These are phyloP conservation scores for Venturia asperata DNA, from an alignment of 2,329 filamentous ascomycete genomes.

Conservation along the genomic window DNA sequence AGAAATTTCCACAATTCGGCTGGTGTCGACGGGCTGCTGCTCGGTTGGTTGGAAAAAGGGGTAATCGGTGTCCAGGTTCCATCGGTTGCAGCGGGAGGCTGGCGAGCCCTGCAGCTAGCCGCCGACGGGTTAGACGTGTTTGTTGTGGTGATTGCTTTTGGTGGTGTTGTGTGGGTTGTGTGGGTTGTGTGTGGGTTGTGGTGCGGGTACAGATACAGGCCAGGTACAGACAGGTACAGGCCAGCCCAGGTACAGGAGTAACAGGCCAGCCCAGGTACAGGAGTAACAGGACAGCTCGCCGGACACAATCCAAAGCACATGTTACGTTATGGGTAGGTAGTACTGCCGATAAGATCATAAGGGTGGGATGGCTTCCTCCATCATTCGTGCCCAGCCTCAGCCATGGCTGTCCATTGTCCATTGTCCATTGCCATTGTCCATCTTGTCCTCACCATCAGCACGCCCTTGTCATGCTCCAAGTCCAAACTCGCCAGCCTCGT, in stretches of 20 bases:
- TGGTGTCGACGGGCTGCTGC: not conserved
- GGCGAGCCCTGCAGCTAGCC: not conserved
- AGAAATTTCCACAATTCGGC: not conserved
- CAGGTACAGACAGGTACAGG: no score
- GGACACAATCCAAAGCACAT: not conserved
- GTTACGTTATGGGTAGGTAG: no score
- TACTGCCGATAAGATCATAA: no score
- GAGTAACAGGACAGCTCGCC: not conserved
- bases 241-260: no score
- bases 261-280: no score
- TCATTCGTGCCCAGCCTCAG: no score
- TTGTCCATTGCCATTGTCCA: no score
- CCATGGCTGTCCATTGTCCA: no score
- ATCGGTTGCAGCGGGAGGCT: not conserved
- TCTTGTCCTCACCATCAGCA: no score
- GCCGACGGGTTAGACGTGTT: not conserved
- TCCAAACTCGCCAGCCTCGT: not conserved
- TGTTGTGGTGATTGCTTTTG: constrained; percentile 1
- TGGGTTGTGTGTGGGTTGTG: no score
- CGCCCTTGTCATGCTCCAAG: not conserved
- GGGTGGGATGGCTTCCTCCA: no score
- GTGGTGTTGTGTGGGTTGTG: not conserved
- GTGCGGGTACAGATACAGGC: no score
- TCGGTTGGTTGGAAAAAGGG: not conserved
- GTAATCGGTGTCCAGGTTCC: not conserved